Evolutionary conservation across 768 basidiomycete species (phyloP).

Genomic region (Suillus luteus): DNA sequence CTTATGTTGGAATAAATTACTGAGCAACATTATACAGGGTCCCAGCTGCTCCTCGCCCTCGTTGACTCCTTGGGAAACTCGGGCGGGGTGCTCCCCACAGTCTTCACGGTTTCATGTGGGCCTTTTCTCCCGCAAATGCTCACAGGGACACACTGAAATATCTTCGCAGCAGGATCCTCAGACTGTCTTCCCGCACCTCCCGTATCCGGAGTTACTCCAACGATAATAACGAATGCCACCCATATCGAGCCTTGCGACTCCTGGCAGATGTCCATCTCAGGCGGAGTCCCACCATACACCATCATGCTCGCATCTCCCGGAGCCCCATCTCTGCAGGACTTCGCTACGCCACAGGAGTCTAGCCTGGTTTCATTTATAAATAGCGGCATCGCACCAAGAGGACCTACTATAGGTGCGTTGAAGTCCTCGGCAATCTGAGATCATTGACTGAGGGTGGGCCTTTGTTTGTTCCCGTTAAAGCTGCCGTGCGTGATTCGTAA

Average conservation of each 20-base stretch:
- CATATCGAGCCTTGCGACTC: constrained; percentile 44
- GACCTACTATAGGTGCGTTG: constrained; percentile 36
- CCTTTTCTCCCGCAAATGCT: background rate
- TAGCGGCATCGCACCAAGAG: constrained; percentile 37
- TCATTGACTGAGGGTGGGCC: background rate
- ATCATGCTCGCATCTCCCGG: constrained; percentile 41
- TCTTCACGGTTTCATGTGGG: constrained; percentile 41
- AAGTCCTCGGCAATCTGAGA: constrained; percentile 18
- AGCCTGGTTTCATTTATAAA: constrained; percentile 45
- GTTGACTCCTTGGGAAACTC: constrained; percentile 46
- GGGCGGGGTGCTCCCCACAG: constrained; percentile 39
- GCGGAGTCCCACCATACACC: constrained; percentile 47
- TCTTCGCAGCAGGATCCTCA: constrained; percentile 30
- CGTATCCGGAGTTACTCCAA: constrained; percentile 29
- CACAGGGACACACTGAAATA: constrained; percentile 6
- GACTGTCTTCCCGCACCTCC: constrained; percentile 25
- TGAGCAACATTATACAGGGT: constrained; percentile 33
- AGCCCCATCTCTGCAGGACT: constrained; percentile 43
- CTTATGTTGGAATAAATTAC: background rate
- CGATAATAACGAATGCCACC: constrained; percentile 42
- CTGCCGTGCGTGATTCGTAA: constrained; percentile 44
- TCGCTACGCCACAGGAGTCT: constrained; percentile 36
- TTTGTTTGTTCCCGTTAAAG: constrained; percentile 27
- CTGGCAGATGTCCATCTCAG: constrained; percentile 47
- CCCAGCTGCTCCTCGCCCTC: constrained; percentile 44